These are phyloP conservation scores for Hypoxylon fuscum DNA, from an alignment of 495 filamentous ascomycete species.

Conservation along the genomic window DNA sequence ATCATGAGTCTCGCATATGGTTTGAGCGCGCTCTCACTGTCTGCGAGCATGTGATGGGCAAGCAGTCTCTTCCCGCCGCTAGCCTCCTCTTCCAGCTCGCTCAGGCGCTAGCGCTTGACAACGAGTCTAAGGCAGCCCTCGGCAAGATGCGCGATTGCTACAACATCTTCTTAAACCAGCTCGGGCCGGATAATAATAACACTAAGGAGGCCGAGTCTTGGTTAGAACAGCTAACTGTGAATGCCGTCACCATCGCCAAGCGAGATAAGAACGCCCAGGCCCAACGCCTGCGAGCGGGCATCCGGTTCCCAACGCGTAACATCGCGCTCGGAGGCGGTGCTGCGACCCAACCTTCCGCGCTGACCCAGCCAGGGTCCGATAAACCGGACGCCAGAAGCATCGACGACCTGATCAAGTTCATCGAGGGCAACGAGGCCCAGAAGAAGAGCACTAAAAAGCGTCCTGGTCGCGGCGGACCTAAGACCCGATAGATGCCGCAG, in stretches of 20 bases:
- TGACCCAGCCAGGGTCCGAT: conserved; percentile 27
- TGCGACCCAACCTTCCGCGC: conserved; percentile 33
- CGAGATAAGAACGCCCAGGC: conserved; percentile 86
- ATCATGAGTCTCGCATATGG: conserved; percentile 92
- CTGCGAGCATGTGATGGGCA: conserved; percentile 87
- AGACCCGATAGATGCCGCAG: conserved; percentile 62
- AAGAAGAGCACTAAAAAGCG: conserved; percentile 76
- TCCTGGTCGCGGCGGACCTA: conserved; percentile 72
- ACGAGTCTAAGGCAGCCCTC: conserved; percentile 89
- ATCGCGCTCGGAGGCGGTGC: conserved; percentile 52
- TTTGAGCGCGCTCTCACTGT: conserved; percentile 91
- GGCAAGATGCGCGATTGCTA: conserved; percentile 93
- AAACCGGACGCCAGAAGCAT: conserved; percentile 77
- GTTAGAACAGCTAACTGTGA: conserved; percentile 95
- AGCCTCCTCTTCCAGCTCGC: conserved; percentile 97
- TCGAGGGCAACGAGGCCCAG: conserved; percentile 74
- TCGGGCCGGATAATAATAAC: conserved; percentile 90
- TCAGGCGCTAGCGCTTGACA: conserved; percentile 90
- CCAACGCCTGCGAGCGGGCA: conserved; percentile 66
- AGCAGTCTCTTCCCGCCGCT: conserved; percentile 89
- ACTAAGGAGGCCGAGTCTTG: conserved; percentile 94
- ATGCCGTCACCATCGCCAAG: conserved; percentile 91
- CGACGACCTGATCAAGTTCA: conserved; percentile 87
- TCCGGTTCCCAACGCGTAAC: conserved; percentile 59
- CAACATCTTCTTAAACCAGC: conserved; percentile 87